Evolutionary conservation across 2,329 filamentous ascomycete genomes (phyloP), one percentile per base, ranked within the genome.

Genomic region (Paracoccidioides lutzii): DNA sequence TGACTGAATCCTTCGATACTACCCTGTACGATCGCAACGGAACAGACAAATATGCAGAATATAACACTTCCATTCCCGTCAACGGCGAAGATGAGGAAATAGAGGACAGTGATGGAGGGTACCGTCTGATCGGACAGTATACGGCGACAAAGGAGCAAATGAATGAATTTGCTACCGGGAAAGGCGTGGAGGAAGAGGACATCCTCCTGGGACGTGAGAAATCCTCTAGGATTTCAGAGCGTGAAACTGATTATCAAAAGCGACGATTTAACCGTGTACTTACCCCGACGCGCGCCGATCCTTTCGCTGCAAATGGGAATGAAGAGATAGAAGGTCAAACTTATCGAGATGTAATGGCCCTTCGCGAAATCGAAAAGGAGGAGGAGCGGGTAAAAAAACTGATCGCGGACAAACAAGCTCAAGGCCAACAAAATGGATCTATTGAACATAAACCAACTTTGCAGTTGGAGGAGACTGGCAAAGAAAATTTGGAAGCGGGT

Each of bases 191-290:
- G 69, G 91, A 96, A 73, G 89, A 91, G 57, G 94, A 98, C 66
- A 85, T 91, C 5, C 77, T 98, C 59, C 79, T 90, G 52, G 87
- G 86, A 46, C 82, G 85, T 63, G 93, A 97, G 76, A 88, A 91
- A 73, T 88, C 89, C 69, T 90, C 87, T 57, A 85, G 91, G 64
- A 97, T 98, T 67, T 79, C 85, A 59, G 91, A 94, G 68, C 86
- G 93, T 65, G 91, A 97, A 76, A 94, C 90, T 60, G 91, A 97
- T 67, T 98, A 98, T 69, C 94, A 98, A 74, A 95, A 95, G 74
- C 88, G 90, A 62, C 84, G 90, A 58, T 94, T 95, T 71, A 85
- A 95, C 69, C 89, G 93, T 59, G 84, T 71, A 48, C 78, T 97
- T 60, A 93, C 89, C 28, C 90, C 90, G 4, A 90, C 88, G 7